Evolutionary conservation across 2,329 filamentous ascomycete species (phyloP).

Genomic region (Cladorrhinum sp.): DNA sequence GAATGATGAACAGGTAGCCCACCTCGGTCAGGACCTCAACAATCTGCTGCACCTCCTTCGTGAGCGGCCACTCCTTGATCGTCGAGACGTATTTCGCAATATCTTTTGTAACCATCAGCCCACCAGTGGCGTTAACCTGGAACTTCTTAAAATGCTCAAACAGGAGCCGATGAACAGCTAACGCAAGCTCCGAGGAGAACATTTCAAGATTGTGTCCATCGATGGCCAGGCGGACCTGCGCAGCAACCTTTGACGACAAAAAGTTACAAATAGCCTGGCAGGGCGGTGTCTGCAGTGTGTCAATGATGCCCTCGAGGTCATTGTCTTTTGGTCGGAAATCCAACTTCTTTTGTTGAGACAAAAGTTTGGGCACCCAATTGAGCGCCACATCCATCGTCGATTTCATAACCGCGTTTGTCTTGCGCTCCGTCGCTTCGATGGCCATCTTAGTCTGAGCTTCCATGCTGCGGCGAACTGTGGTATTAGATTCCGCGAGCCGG

Average conservation of each 20-base stretch:
- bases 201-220: constrained; percentile 80
- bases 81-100: constrained; percentile 90
- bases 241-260: constrained; percentile 61
- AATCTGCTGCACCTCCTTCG: constrained; percentile 63
- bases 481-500: constrained; percentile 82
- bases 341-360: constrained; percentile 77
- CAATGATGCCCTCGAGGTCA: constrained; percentile 59
- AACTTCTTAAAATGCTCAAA: constrained; percentile 95
- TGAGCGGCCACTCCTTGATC: constrained; percentile 75
- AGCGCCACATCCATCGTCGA: constrained; percentile 64
- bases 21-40: constrained; percentile 91
- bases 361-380: constrained; percentile 70
- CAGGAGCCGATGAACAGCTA: constrained; percentile 72
- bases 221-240: constrained; percentile 63
- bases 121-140: constrained; percentile 86
- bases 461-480: constrained; percentile 86
- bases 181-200: constrained; percentile 79
- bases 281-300: constrained; percentile 80
- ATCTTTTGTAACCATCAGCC: constrained; percentile 93
- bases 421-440: constrained; percentile 77
- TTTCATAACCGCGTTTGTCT: constrained; percentile 63
- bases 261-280: constrained; percentile 81
- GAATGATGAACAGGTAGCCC: constrained; percentile 92
- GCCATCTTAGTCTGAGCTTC: constrained; percentile 75
- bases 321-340: constrained; percentile 88